These are phyloP conservation scores for Tremella fuciformis DNA, from an alignment of 768 basidiomycete species.

Conservation along the genomic window DNA sequence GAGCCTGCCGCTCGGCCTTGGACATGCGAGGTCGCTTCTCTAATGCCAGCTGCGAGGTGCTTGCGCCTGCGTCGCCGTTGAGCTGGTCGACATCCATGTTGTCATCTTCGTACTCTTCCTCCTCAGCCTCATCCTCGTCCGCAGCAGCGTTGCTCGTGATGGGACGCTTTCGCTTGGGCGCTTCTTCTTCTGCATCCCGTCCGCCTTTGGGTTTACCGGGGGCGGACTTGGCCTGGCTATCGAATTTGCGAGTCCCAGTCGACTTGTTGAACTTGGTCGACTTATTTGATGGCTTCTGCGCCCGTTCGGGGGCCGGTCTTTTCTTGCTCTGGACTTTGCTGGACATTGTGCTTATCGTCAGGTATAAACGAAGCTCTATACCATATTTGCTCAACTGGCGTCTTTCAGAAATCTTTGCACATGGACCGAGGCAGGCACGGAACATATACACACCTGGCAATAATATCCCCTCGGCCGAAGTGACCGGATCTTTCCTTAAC, in stretches of 20 bases:
- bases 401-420: conserved; percentile 3
- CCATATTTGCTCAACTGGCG: not conserved
- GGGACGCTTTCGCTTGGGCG: conserved; percentile 29
- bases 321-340: conserved; percentile 9
- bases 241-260: not conserved
- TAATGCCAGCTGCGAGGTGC: conserved; percentile 6
- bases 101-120: conserved; percentile 26
- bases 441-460: not conserved
- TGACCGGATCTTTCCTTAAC: too few relatives aligned
- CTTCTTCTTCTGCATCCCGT: conserved; percentile 8
- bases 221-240: conserved; percentile 1
- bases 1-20: conserved; percentile 44
- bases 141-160: conserved; percentile 32
- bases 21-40: conserved; percentile 36
- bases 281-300: conserved; percentile 5
- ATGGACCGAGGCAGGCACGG: not conserved
- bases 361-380: not conserved
- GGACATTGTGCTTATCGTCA: conserved; percentile 11
- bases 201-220: conserved; percentile 17
- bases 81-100: conserved; percentile 31
- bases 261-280: conserved; percentile 11
- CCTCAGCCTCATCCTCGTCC: conserved; percentile 29
- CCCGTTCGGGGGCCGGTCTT: conserved; percentile 11
- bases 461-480: not conserved
- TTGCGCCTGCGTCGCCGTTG: conserved; percentile 22